These are phyloP conservation scores for Iris macrosiphon DNA, from an alignment of 106 monocot genomes.

Conservation along the genomic window DNA sequence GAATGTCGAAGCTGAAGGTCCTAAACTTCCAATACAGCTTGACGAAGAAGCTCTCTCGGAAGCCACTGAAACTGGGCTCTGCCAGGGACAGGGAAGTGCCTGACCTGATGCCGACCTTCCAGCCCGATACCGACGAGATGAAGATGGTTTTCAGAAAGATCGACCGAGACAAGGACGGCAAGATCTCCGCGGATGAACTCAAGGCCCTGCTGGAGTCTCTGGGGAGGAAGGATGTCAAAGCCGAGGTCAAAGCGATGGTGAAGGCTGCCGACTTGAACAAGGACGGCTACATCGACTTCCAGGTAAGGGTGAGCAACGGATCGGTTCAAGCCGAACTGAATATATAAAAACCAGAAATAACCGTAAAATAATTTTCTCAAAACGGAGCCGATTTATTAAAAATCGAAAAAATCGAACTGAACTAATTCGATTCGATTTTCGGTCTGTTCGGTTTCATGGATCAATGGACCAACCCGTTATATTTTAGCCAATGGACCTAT, in stretches of 20 bases:
- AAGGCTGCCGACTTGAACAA: conserved; percentile 27
- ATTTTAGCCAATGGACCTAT: no score
- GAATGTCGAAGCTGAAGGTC: conserved; percentile 5
- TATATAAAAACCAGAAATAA: no score
- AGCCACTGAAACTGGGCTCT: conserved; percentile 23
- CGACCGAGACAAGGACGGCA: conserved; percentile 26
- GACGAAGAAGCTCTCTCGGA: conserved; percentile 24
- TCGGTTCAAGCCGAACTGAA: no score
- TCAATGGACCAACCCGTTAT: no score
- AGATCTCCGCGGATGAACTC: conserved; percentile 40
- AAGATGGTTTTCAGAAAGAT: conserved; percentile 55
- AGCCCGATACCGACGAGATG: conserved; percentile 48
- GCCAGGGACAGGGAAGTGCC: conserved; percentile 41
- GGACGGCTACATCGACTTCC: conserved; percentile 34
- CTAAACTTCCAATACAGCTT: conserved; percentile 34
- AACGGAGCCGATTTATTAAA: no score
- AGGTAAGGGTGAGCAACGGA: no score
- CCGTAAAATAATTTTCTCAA: no score
- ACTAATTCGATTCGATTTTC: no score
- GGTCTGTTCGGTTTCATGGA: no score
- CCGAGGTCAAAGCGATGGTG: conserved; percentile 38
- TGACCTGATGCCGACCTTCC: conserved; percentile 21
- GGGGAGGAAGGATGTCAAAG: conserved; percentile 9
- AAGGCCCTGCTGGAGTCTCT: no score
- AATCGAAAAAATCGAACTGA: no score